These are phyloP conservation scores for Amanita subjunquillea DNA, from an alignment of 768 basidiomycete genomes.

Conservation along the genomic window DNA sequence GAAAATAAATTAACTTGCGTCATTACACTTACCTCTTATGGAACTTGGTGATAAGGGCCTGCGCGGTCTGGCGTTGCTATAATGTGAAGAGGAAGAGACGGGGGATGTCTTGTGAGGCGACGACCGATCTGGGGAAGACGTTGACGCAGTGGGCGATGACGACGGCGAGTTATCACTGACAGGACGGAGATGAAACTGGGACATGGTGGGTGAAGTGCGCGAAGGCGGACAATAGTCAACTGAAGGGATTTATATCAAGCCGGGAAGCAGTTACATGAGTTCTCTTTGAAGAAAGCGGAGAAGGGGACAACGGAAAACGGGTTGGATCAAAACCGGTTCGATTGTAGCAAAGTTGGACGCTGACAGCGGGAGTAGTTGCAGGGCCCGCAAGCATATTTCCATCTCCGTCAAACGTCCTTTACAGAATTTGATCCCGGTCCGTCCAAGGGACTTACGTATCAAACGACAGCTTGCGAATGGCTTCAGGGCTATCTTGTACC, in stretches of 20 bases:
- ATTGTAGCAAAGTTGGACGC: conserved; percentile 7
- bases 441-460: conserved; percentile 5
- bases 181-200: conserved; percentile 46
- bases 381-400: conserved; percentile 7
- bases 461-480: conserved; percentile 3
- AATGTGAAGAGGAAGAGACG: conserved; percentile 16
- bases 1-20: background rate
- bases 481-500: conserved; percentile 7
- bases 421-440: conserved; percentile 8
- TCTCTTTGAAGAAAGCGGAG: conserved; percentile 7
- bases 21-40: conserved; percentile 37
- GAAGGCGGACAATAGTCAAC: conserved; percentile 6
- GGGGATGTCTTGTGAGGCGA: conserved; percentile 18
- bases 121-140: conserved; percentile 34
- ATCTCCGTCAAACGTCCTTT: conserved; percentile 6
- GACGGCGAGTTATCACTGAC: conserved; percentile 38
- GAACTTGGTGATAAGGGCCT: conserved; percentile 57
- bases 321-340: conserved; percentile 19
- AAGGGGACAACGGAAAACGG: conserved; percentile 17
- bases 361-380: conserved; percentile 6
- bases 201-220: conserved; percentile 14
- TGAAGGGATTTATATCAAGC: conserved; percentile 18
- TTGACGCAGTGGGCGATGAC: conserved; percentile 41
- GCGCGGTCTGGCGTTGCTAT: conserved; percentile 18
- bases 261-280: conserved; percentile 16